These are phyloP conservation scores for Phymatotrichopsis omnivora DNA, from an alignment of 2,329 filamentous ascomycete species.

Conservation along the genomic window DNA sequence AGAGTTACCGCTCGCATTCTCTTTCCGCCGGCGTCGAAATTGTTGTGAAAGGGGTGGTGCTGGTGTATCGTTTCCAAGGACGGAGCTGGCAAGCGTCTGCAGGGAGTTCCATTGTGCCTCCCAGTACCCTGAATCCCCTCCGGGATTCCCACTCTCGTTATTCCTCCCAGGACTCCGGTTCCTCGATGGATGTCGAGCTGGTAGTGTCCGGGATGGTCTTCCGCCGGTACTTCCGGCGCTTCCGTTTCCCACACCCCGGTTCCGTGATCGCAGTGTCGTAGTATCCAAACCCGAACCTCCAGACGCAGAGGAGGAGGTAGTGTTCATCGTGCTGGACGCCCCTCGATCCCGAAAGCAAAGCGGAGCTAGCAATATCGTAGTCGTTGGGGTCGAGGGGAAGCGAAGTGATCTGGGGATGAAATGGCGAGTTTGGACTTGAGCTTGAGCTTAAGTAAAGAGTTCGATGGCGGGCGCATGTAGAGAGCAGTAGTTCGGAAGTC, in stretches of 20 bases:
- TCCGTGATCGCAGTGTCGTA: not conserved
- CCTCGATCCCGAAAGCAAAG: no score
- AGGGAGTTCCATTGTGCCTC: constrained; percentile 16
- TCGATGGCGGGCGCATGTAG: no score
- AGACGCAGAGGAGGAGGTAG: not conserved
- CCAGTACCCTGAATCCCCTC: constrained; percentile 8
- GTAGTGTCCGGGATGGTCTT: not conserved
- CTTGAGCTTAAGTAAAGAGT: no score
- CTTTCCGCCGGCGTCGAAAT: not conserved
- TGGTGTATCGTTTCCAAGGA: constrained; percentile 10
- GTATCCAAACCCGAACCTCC: not conserved
- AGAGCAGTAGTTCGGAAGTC: no score
- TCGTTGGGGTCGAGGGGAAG: no score
- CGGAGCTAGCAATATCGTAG: no score
- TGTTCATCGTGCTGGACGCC: constrained; percentile 6
- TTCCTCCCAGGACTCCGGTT: not conserved
- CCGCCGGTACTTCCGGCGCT: not conserved
- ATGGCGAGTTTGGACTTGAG: no score
- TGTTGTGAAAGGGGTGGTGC: not conserved
- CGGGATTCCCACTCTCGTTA: not conserved
- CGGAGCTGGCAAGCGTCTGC: constrained; percentile 17
- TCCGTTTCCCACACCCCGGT: constrained; percentile 2
- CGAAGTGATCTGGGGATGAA: no score
- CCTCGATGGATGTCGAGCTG: not conserved
- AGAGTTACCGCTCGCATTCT: not conserved